A percentile compares a stretch with the other conserved stretches of the same genome.
These are phyloP conservation scores for Fusarium vanettenii DNA, from an alignment of 2,329 filamentous ascomycete genomes.

Conservation along the genomic window DNA sequence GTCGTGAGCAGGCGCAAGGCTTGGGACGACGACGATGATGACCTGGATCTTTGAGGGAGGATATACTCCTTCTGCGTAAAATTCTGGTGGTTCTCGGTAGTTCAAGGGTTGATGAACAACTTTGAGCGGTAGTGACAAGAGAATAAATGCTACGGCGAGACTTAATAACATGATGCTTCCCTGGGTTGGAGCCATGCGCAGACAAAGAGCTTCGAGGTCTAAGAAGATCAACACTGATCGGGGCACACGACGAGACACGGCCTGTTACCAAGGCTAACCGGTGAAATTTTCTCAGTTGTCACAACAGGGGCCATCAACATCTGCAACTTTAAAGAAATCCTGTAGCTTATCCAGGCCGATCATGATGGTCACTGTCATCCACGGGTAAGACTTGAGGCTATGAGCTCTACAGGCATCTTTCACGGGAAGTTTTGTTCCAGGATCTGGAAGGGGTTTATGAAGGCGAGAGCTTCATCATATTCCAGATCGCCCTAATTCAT, in stretches of 20 bases:
- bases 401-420: neutral
- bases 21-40: slow-evolving; percentile 87
- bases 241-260: neutral
- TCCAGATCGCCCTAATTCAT: neutral
- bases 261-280: neutral
- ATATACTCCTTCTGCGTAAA: neutral
- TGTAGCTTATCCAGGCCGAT: neutral
- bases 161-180: neutral
- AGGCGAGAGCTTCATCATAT: neutral
- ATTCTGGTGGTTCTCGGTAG: neutral
- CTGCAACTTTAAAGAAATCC: neutral
- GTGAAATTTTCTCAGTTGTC: neutral
- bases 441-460: neutral
- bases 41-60: slow-evolving; percentile 68
- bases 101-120: neutral
- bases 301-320: neutral
- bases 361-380: neutral
- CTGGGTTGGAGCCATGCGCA: neutral
- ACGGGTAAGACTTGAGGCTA: neutral
- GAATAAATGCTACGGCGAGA: neutral
- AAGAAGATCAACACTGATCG: neutral
- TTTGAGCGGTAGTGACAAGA: neutral
- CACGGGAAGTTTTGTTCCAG: neutral
- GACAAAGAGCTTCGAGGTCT: neutral
- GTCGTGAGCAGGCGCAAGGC: slow-evolving; percentile 86